Conservation (phyloP, 768 basidiomycete genomes). For the Russula virescens region DNA sequence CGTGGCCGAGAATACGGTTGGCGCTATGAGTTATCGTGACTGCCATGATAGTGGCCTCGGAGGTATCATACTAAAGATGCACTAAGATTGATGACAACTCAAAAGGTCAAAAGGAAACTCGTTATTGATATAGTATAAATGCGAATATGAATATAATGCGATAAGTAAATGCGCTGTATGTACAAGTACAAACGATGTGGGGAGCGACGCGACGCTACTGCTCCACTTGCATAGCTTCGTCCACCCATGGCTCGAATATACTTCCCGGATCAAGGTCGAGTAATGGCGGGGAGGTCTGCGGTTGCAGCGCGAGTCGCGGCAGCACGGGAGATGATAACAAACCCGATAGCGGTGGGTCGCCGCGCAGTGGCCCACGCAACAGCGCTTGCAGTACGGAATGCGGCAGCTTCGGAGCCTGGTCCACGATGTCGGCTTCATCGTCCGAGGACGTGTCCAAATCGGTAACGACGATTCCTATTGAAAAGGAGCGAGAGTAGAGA, state of each 20-base stretch:
- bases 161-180: background rate
- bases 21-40: too few relatives aligned
- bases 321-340: background rate
- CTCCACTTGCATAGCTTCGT: constrained; percentile 21
- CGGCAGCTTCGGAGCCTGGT: constrained; percentile 13
- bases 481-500: background rate
- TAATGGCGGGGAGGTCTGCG: background rate
- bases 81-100: background rate
- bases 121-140: background rate
- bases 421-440: constrained; percentile 17
- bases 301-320: background rate
- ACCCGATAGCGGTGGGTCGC: background rate
- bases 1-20: too few relatives aligned
- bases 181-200: background rate
- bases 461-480: constrained; percentile 23
- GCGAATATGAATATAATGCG: background rate
- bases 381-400: constrained; percentile 13
- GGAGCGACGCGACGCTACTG: background rate
- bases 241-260: background rate
- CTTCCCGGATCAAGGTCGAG: background rate
- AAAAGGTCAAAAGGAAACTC: background rate
- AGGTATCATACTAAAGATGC: background rate
- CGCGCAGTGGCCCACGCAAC: constrained; percentile 1
- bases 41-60: too few relatives aligned
- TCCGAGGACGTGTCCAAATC: constrained; percentile 24